Base-by-base conservation (phyloP, 176 grass and related monocot species). In the Lolium rigidum region DNA sequence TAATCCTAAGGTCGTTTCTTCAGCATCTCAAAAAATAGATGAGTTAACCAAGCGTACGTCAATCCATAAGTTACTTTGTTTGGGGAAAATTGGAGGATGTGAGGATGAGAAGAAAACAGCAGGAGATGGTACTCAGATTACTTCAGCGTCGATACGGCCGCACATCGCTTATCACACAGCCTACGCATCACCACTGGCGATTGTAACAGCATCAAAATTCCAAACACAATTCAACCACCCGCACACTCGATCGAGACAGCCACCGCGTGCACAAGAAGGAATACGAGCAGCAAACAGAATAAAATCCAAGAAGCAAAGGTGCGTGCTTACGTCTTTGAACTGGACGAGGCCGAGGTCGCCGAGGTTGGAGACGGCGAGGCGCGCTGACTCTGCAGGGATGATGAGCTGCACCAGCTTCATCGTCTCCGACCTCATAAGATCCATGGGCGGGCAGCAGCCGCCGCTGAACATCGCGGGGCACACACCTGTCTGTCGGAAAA, bases 351-450 rank as follows among this genome's bases (percentile, higher is more conserved):
- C 96, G 79, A 98, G 88, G 86, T 95, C 93, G 63, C 96, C 96
- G 59, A 98, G 91, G 84, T 98, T 92, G 52, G 93, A 91, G 84
- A 95, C 79, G 25, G 96, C 90, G 57, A 89, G 77, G 78, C 95
- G 91, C 59, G 88, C 86, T 11, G 96, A 95, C 65, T 98, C 96
- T 2, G 90, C 89, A 2, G 96, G 96, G 77, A 98, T 94, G 78
- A 98, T 95, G 90, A 95, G 88, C 91, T 95, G 96, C 64, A 95
- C 96, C 28, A 98, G 93, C 86, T 95, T 92, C 97, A 98, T 96
- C 90, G 85, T 90, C 92, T 96, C 97, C 84, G 97, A 99, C 81
- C 94, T 94, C 97, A 99, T 91, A 73, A 98, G 97, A 93, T 99
- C 97, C 97, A 96, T 93, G 26, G 84, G 9, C 35, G 90, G 93